These are phyloP conservation scores for Clavariopsis aquatica DNA, from an alignment of 495 filamentous ascomycete species.

Conservation along the genomic window DNA sequence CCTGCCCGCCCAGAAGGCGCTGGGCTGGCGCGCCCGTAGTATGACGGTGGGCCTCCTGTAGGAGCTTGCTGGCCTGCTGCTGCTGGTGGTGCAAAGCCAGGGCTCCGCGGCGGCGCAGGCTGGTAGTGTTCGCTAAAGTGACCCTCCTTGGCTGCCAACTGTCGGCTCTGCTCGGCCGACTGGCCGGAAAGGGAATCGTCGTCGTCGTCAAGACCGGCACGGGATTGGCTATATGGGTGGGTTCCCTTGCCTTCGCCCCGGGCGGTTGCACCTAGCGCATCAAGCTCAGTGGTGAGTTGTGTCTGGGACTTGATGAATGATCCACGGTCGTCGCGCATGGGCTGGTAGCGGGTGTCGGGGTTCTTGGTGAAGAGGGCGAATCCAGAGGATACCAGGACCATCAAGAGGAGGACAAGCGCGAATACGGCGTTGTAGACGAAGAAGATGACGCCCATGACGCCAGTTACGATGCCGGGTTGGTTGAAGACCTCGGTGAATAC, in stretches of 20 bases:
- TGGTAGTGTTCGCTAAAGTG: slow-evolving; percentile 33
- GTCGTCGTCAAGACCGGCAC: slow-evolving; percentile 70
- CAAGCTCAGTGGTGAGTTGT: slow-evolving; percentile 85
- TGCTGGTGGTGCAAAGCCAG: slow-evolving; percentile 57
- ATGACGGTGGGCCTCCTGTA: slow-evolving; percentile 45
- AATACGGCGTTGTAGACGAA: slow-evolving; percentile 91
- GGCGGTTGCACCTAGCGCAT: slow-evolving; percentile 89
- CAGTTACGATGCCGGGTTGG: slow-evolving; percentile 83
- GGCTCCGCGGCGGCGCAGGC: slow-evolving; percentile 55
- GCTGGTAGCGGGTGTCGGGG: slow-evolving; percentile 93
- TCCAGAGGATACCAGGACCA: slow-evolving; percentile 81
- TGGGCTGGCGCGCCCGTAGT: slow-evolving; percentile 36
- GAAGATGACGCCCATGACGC: slow-evolving; percentile 91
- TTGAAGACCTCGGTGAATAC: slow-evolving; percentile 96
- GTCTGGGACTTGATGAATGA: slow-evolving; percentile 98
- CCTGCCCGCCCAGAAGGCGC: slow-evolving; percentile 24
- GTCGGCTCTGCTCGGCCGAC: slow-evolving; percentile 14
- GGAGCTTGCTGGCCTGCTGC: slow-evolving; percentile 61
- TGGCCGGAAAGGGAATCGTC: slow-evolving; percentile 28
- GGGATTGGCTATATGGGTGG: slow-evolving; percentile 57
- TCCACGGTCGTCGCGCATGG: slow-evolving; percentile 93
- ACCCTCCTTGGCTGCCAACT: slow-evolving; percentile 29
- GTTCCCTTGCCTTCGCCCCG: slow-evolving; percentile 76
- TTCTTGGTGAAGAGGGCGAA: slow-evolving; percentile 90
- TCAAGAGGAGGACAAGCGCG: slow-evolving; percentile 77